Evolutionary conservation across 2,329 filamentous ascomycete species (phyloP), one percentile per base, ranked within the genome.

Genomic region (Neocatenulostroma microsporum): DNA sequence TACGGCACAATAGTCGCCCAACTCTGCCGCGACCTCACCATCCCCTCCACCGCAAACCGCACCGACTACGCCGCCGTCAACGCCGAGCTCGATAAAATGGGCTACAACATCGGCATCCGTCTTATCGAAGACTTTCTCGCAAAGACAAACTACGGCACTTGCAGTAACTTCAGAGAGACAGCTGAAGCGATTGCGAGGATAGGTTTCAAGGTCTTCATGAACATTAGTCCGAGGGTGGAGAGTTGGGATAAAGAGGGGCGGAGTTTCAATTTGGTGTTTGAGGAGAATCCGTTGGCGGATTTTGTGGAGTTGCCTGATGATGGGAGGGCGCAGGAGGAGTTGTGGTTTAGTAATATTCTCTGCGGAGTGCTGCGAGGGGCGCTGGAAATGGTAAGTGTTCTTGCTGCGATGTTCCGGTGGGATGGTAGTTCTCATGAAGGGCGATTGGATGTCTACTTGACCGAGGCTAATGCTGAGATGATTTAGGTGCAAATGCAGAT

Each of bases 141-240:
- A 53, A 96, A 95, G 63, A 91, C 87, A 4, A 89, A 86, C 52
- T 86, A 84, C 2, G 84, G 86, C 51, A 76, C 87, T 47, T 98
- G 91, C 63, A 74, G 78, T 51, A 96, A 91, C 66, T 95, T 98
- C 58, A 76, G 84, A 41, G 91, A 98, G 62, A 96, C 91, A 5
- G 89, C 91, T 26, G 91, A 98, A 62, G 89, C 93, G 78, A 91
- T 98, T 53, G 79, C 89, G 27, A 91, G 95, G 84, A 83, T 98
- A 48, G 91, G 91, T 39, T 98, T 98, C 69, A 96, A 98, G 67
- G 94, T 98, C 49, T 98, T 98, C 62, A 76, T 98, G 43, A 98
- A 98, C 57, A 87, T 95, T 51, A 93, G 88, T 3, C 91, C 91
- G 0, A 83, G 81, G 6, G 81, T 96, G 46, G 86, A 87, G 31